Base-by-base conservation (phyloP, 805 yeast genomes). In the Ogataea allantospora region DNA sequence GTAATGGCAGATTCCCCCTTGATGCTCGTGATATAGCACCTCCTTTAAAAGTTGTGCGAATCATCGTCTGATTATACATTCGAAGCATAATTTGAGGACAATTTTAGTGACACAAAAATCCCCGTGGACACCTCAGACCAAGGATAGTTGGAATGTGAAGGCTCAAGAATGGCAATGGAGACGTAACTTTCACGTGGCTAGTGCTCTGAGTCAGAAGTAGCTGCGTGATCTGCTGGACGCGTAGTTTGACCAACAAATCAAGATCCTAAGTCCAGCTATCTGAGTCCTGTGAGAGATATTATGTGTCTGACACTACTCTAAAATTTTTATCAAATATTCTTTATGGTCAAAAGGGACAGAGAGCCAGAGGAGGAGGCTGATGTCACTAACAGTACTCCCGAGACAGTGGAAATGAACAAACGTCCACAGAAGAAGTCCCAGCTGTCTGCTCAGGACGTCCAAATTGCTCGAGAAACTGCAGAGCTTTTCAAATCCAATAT, bases 401-500 rank as follows among this genome's bases (percentile, higher is more conserved):
- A 7, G n/a, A 14, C 29, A 8, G 25, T 19, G 8, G 30, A 18
- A 10, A 19, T 10, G 25, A 17, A 12, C 11, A 29, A 7, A 1
- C 22, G 30, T 10, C 27, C 35, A 18, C 35, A 18, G 7, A 36
- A 36, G 19, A 30, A 26, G 21, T 12, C 27, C 10, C 35, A 36
- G 35, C 53, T 78, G 16, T 66, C 84, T 0, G 80, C 93, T 0
- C 89, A 87, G 50, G 96, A 93, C 42, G 79, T 91, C 30, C 96
- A 91, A 53, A 74, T 84, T 2, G 96, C 96, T 0, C 75, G 95
- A 52, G 97, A 89, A 60, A 86, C 97, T 1, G 93, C 95, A 1
- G 97, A 89, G 60, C 66, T 91, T 30, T 93, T 89, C 77, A 88
- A 89, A 56, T 88, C 96, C 7, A 93, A 89, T 62, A 88, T 93